Evolutionary conservation across 805 yeast species (phyloP), one percentile per base, ranked within the genome.

Genomic region (Torulaspora quercuum): DNA sequence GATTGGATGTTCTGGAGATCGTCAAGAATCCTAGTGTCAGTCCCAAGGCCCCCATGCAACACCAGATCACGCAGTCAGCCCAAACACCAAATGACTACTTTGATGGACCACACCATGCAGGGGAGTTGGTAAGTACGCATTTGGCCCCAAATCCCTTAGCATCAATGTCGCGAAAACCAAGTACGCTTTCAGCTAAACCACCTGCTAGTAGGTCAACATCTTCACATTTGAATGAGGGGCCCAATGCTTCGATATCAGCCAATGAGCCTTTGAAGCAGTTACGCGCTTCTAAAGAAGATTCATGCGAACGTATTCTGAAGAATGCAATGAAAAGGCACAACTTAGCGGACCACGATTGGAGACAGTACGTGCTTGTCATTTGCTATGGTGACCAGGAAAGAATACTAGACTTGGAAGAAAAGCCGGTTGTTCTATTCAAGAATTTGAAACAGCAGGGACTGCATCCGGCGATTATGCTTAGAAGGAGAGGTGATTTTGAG

Each of bases 371-470:
- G 2, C 65, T 90, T 34, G 88, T 89, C 11, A 83, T 90, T 10
- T 83, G 94, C 55, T 88, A 86, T 55, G 95, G 92, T 15, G 95
- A 88, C 57, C 82, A 82, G 52, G 97, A 90, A 55, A 67, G 96
- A 18, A 76, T 88, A 7, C 62, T 92, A 30, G 85, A 82, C 24
- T 68, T 84, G 45, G 85, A 86, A 17, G 98, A 90, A 54, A 83
- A 78, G 57, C 98, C 98, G 0, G 94, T 90, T 6, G 67, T 75
- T 23, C 79, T 88, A 7, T 86, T 87, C 57, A 83, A 86, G 58
- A 95, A 83, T 52, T 68, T 90, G 16, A 87, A 79, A 55, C 95
- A 84, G 43, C 73, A 78, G 40, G 96, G 96, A 1, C 72, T 81
- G 47, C 85, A 82, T 54, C 97, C 97, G 0, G 84, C 92, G 1